phyloP scores from a whole-genome alignment of 1,284 basidiomycete species.

The Coniophora puteana region DNA sequence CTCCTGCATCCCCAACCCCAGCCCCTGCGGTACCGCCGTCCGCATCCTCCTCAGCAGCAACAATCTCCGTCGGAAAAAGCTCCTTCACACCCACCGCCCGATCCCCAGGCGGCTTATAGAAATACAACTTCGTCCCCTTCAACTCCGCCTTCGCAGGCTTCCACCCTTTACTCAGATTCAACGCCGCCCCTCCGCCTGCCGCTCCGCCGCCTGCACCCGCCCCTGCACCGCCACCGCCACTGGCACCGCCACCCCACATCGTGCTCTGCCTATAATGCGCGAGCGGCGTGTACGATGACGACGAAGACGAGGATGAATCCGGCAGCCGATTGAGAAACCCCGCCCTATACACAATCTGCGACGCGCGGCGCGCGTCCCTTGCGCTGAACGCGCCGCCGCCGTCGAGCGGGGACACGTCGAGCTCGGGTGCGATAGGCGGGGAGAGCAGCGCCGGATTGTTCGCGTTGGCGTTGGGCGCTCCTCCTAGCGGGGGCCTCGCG shows the following conservation, averaged over 20 bases:
- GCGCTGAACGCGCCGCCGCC: no score
- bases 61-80: slow-evolving; percentile 63
- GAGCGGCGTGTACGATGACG: slow-evolving; percentile 29
- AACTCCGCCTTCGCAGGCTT: slow-evolving; percentile 80
- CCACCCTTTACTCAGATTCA: slow-evolving; percentile 63
- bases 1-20: slow-evolving; percentile 24
- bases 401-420: slow-evolving; percentile 19
- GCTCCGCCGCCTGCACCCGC: no score
- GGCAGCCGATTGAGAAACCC: slow-evolving; percentile 73
- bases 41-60: slow-evolving; percentile 44
- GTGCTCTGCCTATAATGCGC: no score
- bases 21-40: slow-evolving; percentile 21
- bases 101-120: slow-evolving; percentile 78
- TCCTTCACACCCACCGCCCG: slow-evolving; percentile 59
- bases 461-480: slow-evolving; percentile 18
- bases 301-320: slow-evolving; percentile 39
- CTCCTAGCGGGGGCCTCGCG: slow-evolving; percentile 9
- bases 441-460: slow-evolving; percentile 39
- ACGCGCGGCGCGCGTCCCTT: slow-evolving; percentile 56
- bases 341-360: slow-evolving; percentile 71
- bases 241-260: no score
- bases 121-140: slow-evolving; percentile 77
- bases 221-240: no score
- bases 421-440: slow-evolving; percentile 49
- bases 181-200: no score